A percentile compares a stretch with the other conserved stretches of the same genome.
phyloP scores from a whole-genome alignment of 352 stramenopile species.

The Pythium periplocum region DNA sequence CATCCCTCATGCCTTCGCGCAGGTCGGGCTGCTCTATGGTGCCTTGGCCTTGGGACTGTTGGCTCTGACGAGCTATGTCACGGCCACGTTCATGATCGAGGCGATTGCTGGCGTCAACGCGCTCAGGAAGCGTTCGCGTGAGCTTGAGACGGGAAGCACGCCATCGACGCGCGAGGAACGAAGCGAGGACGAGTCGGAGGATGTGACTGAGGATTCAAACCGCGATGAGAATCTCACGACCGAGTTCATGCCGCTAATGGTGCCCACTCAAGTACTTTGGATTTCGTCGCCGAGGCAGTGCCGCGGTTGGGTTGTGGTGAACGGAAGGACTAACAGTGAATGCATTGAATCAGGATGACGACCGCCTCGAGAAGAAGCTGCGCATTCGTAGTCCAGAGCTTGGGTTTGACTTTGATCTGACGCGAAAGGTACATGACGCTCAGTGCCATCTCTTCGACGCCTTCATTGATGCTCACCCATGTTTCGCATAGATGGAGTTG shows the following conservation, averaged over 20 bases:
- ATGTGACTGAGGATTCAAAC: slow-evolving; percentile 30
- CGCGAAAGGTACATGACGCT: slow-evolving; percentile 47
- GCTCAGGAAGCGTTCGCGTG: slow-evolving; percentile 45
- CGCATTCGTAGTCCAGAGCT: slow-evolving; percentile 24
- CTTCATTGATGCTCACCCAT: slow-evolving; percentile 1
- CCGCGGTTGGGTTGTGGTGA: too few species aligned
- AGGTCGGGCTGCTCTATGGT: slow-evolving; percentile 78
- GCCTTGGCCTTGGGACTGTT: slow-evolving; percentile 49
- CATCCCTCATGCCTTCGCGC: slow-evolving; percentile 81
- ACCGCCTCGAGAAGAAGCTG: slow-evolving; percentile 49
- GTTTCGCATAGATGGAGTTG: slow-evolving; percentile 62
- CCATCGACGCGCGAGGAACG: slow-evolving; percentile 7
- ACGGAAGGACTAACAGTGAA: too few species aligned
- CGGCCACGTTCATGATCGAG: slow-evolving; percentile 84
- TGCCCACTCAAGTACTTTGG: slow-evolving; percentile 55
- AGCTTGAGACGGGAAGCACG: slow-evolving; percentile 27
- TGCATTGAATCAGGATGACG: slow-evolving; percentile 29
- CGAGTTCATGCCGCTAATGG: slow-evolving; percentile 79
- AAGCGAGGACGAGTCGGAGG: slow-evolving; percentile 22
- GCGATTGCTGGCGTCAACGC: slow-evolving; percentile 78
- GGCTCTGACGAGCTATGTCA: slow-evolving; percentile 71
- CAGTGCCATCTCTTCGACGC: neutral
- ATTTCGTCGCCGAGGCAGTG: too few species aligned
- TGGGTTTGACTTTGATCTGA: slow-evolving; percentile 62
- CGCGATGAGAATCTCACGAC: slow-evolving; percentile 32